Conservation (phyloP, 106 monocot species). For the Platanthera zijinensis region DNA sequence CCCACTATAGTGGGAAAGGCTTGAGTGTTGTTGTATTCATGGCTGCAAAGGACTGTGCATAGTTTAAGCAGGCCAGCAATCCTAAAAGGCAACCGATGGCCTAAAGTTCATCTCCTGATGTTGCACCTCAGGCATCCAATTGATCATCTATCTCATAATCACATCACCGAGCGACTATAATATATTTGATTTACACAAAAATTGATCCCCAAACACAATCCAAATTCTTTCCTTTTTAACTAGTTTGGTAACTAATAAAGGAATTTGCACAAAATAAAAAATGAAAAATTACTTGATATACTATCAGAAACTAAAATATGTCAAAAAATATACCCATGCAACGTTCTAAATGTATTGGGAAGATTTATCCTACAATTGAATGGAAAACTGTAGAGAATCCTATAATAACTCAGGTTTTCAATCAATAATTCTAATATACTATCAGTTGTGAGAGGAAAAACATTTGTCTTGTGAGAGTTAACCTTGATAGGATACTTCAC, state of each 20-base stretch:
- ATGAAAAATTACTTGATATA: background rate
- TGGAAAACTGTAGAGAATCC: background rate
- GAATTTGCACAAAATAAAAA: background rate
- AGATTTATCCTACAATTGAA: background rate
- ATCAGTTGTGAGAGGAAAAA: background rate
- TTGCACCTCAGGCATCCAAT: too few species aligned
- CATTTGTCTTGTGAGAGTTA: background rate
- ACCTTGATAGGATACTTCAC: constrained; percentile 98
- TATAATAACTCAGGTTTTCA: background rate
- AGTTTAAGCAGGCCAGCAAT: too few species aligned
- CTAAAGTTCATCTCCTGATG: too few species aligned
- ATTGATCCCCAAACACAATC: too few species aligned
- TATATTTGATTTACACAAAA: too few species aligned
- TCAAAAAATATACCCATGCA: background rate
- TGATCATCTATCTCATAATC: too few species aligned
- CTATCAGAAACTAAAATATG: background rate
- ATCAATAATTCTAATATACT: background rate
- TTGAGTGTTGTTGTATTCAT: too few species aligned
- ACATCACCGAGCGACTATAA: too few species aligned
- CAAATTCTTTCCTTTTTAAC: background rate
- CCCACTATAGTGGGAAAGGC: too few species aligned
- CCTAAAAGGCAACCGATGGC: too few species aligned
- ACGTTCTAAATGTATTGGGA: background rate
- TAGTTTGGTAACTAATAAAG: background rate
- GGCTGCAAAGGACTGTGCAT: too few species aligned